These are phyloP conservation scores for Alternaria sp. DNA, from an alignment of 2,329 filamentous ascomycete species.

Conservation along the genomic window DNA sequence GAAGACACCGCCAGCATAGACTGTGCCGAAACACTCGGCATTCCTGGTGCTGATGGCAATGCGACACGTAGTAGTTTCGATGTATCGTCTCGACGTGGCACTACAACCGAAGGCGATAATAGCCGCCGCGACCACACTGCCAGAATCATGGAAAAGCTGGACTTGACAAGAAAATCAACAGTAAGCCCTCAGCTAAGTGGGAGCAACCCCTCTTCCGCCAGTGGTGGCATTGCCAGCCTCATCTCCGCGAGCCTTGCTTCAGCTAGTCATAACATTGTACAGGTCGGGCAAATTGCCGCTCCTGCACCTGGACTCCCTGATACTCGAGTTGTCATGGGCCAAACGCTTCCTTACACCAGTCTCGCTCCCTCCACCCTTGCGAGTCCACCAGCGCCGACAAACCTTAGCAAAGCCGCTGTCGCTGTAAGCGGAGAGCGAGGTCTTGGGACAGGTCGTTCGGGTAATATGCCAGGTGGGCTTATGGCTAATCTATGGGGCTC, in stretches of 20 bases:
- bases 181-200: conserved; percentile 60
- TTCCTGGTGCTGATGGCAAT: conserved; percentile 67
- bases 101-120: conserved; percentile 72
- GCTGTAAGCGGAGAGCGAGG: conserved; percentile 79
- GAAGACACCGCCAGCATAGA: conserved; percentile 66
- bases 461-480: conserved; percentile 81
- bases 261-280: conserved; percentile 80
- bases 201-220: conserved; percentile 56
- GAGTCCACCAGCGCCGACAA: conserved; percentile 83
- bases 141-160: conserved; percentile 90
- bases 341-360: conserved; percentile 65
- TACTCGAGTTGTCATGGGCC: conserved; percentile 48
- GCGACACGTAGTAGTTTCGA: conserved; percentile 76
- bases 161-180: conserved; percentile 82
- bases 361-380: conserved; percentile 84
- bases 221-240: conserved; percentile 79
- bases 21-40: conserved; percentile 68
- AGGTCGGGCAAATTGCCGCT: conserved; percentile 63
- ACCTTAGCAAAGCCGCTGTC: conserved; percentile 85
- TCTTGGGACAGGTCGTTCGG: conserved; percentile 67
- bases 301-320: conserved; percentile 50
- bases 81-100: conserved; percentile 62
- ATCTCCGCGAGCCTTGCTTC: conserved; percentile 78
- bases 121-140: conserved; percentile 80
- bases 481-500: conserved; percentile 96